Conservation (phyloP, 2,329 filamentous ascomycete species). For the Talaromyces sp. region DNA sequence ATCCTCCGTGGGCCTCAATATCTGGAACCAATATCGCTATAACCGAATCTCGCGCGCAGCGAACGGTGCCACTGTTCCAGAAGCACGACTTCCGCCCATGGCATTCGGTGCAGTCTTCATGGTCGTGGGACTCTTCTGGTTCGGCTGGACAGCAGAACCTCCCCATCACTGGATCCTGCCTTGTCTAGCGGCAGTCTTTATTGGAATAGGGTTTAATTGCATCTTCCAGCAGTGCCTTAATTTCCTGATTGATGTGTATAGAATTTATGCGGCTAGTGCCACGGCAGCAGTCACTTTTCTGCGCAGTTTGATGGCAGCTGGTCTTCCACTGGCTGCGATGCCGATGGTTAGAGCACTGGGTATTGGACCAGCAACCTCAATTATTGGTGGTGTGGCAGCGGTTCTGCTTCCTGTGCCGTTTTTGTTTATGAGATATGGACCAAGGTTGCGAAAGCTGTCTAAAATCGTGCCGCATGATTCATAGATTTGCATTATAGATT, state of each 20-base stretch:
- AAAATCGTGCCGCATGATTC: background rate
- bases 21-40: conserved; percentile 40
- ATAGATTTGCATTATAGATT: background rate
- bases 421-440: conserved; percentile 28
- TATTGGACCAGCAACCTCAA: conserved; percentile 40
- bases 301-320: conserved; percentile 40
- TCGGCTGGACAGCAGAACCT: conserved; percentile 14
- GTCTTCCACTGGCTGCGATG: conserved; percentile 34
- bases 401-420: conserved; percentile 44
- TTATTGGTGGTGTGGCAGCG: conserved; percentile 42
- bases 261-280: conserved; percentile 42
- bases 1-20: conserved; percentile 37
- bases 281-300: conserved; percentile 45
- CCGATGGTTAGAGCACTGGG: conserved; percentile 44
- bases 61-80: conserved; percentile 18
- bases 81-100: background rate
- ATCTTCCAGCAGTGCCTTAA: conserved; percentile 49
- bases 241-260: conserved; percentile 43
- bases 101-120: conserved; percentile 12
- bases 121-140: conserved; percentile 13
- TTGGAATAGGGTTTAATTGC: conserved; percentile 47
- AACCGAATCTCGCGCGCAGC: conserved; percentile 29
- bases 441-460: background rate
- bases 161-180: conserved; percentile 13
- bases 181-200: conserved; percentile 29